Evolutionary conservation across 345 rosid genomes (phyloP).

Genomic region (Lepidium africanum): DNA sequence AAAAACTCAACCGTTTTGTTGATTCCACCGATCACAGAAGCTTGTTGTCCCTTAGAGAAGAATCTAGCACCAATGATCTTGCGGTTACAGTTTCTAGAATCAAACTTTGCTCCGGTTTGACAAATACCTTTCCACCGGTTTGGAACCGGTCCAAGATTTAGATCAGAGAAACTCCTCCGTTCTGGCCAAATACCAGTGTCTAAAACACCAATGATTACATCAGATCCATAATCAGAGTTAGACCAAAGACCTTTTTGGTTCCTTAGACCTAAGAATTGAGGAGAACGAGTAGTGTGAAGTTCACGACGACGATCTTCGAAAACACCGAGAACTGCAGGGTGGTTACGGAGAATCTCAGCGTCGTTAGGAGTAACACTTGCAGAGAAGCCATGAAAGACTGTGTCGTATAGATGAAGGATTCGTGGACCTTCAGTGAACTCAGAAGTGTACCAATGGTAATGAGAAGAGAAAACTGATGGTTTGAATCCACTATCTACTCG

Average conservation of each 20-base stretch:
- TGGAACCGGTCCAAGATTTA: constrained; percentile 63
- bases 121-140: constrained; percentile 68
- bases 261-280: constrained; percentile 72
- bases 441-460: constrained; percentile 64
- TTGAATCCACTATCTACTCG: constrained; percentile 48
- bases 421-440: constrained; percentile 51
- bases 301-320: constrained; percentile 56
- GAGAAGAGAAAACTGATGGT: constrained; percentile 67
- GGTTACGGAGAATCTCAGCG: constrained; percentile 37
- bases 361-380: constrained; percentile 40
- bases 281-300: constrained; percentile 77
- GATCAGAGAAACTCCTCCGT: constrained; percentile 63
- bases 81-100: constrained; percentile 37
- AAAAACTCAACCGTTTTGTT: constrained; percentile 60
- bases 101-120: constrained; percentile 38
- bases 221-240: constrained; percentile 70
- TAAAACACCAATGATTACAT: constrained; percentile 59
- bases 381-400: constrained; percentile 88
- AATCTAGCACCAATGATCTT: constrained; percentile 63
- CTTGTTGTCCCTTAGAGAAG: constrained; percentile 62
- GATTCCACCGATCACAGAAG: constrained; percentile 41
- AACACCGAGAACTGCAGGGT: constrained; percentile 56
- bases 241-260: constrained; percentile 80
- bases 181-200: constrained; percentile 83
- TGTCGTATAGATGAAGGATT: constrained; percentile 71